Conservation (phyloP, 495 filamentous ascomycete genomes). For the Penicillium robsamsonii region DNA sequence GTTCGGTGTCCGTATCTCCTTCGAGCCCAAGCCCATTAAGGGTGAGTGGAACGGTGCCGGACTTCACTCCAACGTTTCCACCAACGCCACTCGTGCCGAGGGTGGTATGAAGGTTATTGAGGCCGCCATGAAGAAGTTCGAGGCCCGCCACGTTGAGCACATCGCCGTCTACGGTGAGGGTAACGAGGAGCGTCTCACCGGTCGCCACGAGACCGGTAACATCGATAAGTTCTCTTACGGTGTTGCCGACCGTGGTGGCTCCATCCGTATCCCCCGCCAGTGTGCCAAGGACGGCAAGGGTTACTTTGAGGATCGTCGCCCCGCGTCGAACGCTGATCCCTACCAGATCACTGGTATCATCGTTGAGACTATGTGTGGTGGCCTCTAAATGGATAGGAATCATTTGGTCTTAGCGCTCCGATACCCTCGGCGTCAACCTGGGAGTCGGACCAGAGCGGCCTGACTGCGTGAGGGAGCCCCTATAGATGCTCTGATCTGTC, state of each 20-base stretch:
- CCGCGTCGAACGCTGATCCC: slow-evolving; percentile 92
- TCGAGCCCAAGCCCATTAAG: slow-evolving; percentile 96
- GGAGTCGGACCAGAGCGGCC: slow-evolving; percentile 42
- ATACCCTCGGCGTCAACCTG: slow-evolving; percentile 50
- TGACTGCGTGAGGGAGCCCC: slow-evolving; percentile 39
- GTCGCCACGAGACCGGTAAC: slow-evolving; percentile 88
- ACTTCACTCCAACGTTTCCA: slow-evolving; percentile 95
- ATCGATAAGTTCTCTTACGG: slow-evolving; percentile 96
- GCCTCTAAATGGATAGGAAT: slow-evolving; percentile 37
- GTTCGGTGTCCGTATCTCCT: slow-evolving; percentile 93
- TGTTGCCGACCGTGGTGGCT: slow-evolving; percentile 92
- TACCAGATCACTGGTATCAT: slow-evolving; percentile 96
- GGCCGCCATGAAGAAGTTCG: slow-evolving; percentile 81
- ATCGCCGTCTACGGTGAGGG: slow-evolving; percentile 97
- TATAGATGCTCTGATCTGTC: slow-evolving; percentile 31
- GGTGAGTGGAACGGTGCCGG: slow-evolving; percentile 99
- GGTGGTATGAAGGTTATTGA: slow-evolving; percentile 95
- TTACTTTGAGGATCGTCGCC: slow-evolving; percentile 97
- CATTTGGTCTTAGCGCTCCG: slow-evolving; percentile 48
- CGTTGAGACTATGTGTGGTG: slow-evolving; percentile 67
- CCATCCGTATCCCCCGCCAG: slow-evolving; percentile 89
- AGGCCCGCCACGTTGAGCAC: slow-evolving; percentile 87
- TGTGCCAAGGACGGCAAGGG: slow-evolving; percentile 90
- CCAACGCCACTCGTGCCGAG: slow-evolving; percentile 79
- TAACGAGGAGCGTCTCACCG: slow-evolving; percentile 89